Conservation (phyloP, 257 asterid species). For the Fraxinus excelsior region DNA sequence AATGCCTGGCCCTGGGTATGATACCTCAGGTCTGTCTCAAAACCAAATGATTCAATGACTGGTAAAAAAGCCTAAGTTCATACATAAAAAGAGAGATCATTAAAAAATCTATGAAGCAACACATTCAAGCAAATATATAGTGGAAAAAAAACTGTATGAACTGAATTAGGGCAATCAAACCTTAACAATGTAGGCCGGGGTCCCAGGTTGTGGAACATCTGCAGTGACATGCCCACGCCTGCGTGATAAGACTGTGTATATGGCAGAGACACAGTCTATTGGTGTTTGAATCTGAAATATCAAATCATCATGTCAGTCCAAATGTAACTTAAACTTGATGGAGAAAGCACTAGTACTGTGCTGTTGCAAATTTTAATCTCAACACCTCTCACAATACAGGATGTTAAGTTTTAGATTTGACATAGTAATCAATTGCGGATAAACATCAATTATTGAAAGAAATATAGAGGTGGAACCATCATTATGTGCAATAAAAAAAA, state of each 20-base stretch:
- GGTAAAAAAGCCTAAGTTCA: slow-evolving; percentile 80
- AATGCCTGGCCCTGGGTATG: slow-evolving; percentile 99
- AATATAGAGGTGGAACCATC: background rate
- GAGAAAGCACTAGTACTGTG: background rate
- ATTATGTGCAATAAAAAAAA: background rate
- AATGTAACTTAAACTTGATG: slow-evolving; percentile 12
- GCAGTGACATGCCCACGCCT: slow-evolving; percentile 98
- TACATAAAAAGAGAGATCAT: slow-evolving; percentile 13
- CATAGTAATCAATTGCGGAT: background rate
- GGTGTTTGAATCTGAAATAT: slow-evolving; percentile 89
- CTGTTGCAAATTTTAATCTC: background rate
- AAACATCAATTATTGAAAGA: background rate
- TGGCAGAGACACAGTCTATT: slow-evolving; percentile 94
- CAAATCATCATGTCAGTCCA: slow-evolving; percentile 24
- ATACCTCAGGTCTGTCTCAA: slow-evolving; percentile 95
- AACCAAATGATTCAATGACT: slow-evolving; percentile 93
- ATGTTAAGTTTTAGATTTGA: background rate
- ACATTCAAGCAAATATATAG: background rate
- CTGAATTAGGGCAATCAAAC: slow-evolving; percentile 33
- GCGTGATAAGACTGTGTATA: slow-evolving; percentile 86
- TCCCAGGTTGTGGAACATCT: slow-evolving; percentile 97
- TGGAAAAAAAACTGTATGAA: background rate
- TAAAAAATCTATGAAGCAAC: background rate
- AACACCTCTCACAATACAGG: background rate
- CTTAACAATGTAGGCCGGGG: slow-evolving; percentile 96